Evolutionary conservation across 2,329 filamentous ascomycete species (phyloP), one percentile per base, ranked within the genome.

Genomic region (Cytospora chrysosperma): DNA sequence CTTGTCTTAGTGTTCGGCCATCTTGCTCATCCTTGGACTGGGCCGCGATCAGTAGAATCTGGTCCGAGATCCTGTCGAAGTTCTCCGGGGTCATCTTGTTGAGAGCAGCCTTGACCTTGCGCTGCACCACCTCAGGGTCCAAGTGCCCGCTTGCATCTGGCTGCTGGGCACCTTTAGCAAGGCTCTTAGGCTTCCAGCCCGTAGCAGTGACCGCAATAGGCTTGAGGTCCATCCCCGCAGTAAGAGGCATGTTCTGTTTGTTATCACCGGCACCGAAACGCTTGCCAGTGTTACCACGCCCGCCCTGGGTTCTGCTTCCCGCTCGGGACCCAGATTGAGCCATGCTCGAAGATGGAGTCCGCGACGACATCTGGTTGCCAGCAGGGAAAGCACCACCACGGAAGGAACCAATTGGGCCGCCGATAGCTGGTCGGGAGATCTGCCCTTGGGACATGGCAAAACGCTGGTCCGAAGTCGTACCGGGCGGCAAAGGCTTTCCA

Each of bases 71-170:
- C 80, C 89, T 93, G 75, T 97, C 93, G 72, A 99, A 99, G 75
- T 98, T 99, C 80, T 99, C 95, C 0, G 95, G 95, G 0, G 95
- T 98, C 95, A 99, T 98, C 89, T 99, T 99, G 88, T 99, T 99
- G 72, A 99, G 82, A 66, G 91, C 91, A 68, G 93, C 90, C 88
- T 99, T 99, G 75, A 99, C 95, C 88, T 99, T 99, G 70, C 94
- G 89, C 81, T 99, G 95, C 64, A 99, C 95, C 82, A 95, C 87
- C 71, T 94, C 92, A 27, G 95, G 94, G 68, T 96, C 87, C 79
- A 98, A 85, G 71, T 91, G 84, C 57, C 81, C 80, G 68, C 76
- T 78, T 19, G 26, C n/a, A 0, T 59, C 57, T 26, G 53, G n/a
- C n/a, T 28, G 40, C 61, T 56, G 58, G 12, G 57, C 50, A 34